Base-by-base conservation (phyloP, 345 rosid species). In the Salix viminalis region DNA sequence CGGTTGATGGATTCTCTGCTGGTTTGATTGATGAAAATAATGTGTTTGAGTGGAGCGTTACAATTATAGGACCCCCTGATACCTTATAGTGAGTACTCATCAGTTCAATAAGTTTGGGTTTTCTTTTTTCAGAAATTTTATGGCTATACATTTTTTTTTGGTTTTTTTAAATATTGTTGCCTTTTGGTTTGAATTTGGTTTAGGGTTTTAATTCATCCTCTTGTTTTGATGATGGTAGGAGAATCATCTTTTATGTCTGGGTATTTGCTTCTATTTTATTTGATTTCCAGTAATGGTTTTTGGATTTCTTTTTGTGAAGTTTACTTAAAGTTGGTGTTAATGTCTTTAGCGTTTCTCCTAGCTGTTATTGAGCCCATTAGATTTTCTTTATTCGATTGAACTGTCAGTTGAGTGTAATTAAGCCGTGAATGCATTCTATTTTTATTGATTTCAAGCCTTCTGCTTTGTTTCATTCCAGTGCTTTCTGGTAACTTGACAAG, bases 1-100 rank as follows among this genome's bases (percentile, higher is more conserved):
- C 99, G 2, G 99, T 95, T 50, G 96, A 94, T 84, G 99, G 98
- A 68, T 95, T 93, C 89, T 93, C 99, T 7, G 97, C 99, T n/a
- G 99, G 99, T 44, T 83, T 95, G 87, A 93, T 95, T 30, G 99
- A 95, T 69, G 99, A 95, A 79, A 89, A 61, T 74, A 95, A 95
- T 83, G 82, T 95, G 75, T 95, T 95, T 78, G 99, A 95, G 83
- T 95, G 99, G 99, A 84, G 91, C 65, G 99, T 95, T 34, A 89
- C 97, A 67, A 84, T 95, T 74, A 95, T 95, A 79, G 99, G 99
- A 46, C 99, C 99, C 15, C 97, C 99, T 3, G 99, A 95, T 78
- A 95, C 99, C 24, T 92, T 91, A 52, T 95, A 93, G 99, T 93
- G 83, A 32, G 87, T 82, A 5, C 23, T 74, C 68, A 30, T 58